Evolutionary conservation across 495 filamentous ascomycete genomes (phyloP), one percentile per base, ranked within the genome.

Genomic region (Neurospora cerealis): DNA sequence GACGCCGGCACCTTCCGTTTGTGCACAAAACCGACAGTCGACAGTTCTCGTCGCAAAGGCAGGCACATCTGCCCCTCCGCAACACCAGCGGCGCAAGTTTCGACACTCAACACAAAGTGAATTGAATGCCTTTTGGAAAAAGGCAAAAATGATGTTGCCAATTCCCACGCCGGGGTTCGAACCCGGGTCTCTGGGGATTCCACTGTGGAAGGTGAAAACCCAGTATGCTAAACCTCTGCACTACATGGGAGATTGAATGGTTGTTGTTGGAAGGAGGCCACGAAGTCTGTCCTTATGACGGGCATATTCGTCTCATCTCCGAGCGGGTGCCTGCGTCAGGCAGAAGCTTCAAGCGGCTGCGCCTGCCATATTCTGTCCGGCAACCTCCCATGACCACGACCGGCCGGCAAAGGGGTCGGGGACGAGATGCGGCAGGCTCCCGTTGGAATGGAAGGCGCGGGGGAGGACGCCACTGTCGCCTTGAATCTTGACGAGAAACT

Each of bases 141-240:
- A n/a, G 13, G 32, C 13, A 71, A 71, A 72, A 60, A 62, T 10
- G 34, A 73, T 38, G 46, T 17, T 66, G 34, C 2, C 1, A 70
- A 0, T 38, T 73, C 71, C 75, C 73, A 75, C 69, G 73, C 75
- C 73, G 75, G 75, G 73, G 73, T 73, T 75, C 71, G 73, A 77
- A 77, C 75, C 73, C 75, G 75, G 73, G 73, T 77, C 75, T 69
- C 75, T 74, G 74, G 73, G 70, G 21, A 36, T 34, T 70, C 42
- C 70, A 38, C 10, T 34, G 13, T 9, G 13, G 36, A 66, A 42
- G 48, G 17, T 73, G 73, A 77, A 77, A 77, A 73, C 72, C 73
- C 73, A 72, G 71, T 73, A 77, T 77, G 75, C 73, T 77, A 77
- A 74, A 75, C 73, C 73, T 73, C 73, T 77, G 75, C 75, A 77